Evolutionary conservation across 2,329 filamentous ascomycete species (phyloP).

Genomic region (Byssoonygena ceratinophila): DNA sequence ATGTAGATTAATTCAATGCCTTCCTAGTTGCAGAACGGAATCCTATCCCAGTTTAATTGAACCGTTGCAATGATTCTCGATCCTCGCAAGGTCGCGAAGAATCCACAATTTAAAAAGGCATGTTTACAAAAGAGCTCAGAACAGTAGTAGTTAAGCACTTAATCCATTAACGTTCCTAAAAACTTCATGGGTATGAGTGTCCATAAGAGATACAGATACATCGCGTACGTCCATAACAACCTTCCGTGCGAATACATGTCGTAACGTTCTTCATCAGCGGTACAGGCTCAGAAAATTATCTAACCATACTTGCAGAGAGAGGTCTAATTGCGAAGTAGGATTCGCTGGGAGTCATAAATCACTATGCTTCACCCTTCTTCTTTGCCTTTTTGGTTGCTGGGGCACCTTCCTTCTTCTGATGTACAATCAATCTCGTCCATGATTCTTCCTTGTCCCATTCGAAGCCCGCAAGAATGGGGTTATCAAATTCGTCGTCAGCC

Average conservation of each 20-base stretch:
- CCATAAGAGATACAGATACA: neutral
- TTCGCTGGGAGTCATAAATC: conserved; percentile 3
- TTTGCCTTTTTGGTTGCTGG: conserved; percentile 53
- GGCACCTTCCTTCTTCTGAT: conserved; percentile 63
- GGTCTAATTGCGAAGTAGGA: neutral
- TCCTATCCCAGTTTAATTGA: too few relatives aligned
- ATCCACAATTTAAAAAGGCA: too few relatives aligned
- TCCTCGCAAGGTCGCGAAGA: too few relatives aligned
- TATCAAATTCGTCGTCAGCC: conserved; percentile 84
- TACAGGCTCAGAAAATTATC: neutral
- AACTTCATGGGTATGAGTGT: neutral
- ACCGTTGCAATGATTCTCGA: too few relatives aligned
- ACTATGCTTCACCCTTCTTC: conserved; percentile 42
- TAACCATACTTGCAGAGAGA: neutral
- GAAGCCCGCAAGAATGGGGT: conserved; percentile 81
- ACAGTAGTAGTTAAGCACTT: neutral
- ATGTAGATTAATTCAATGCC: too few relatives aligned
- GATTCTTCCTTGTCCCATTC: conserved; percentile 93
- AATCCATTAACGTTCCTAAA: neutral
- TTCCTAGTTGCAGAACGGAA: too few relatives aligned
- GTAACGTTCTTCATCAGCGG: neutral
- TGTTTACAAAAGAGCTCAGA: too few relatives aligned
- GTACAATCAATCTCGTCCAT: conserved; percentile 78
- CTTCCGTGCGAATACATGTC: neutral
- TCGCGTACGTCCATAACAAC: neutral